Percentiles rank a stretch among this genome's conserved stretches.
These are phyloP conservation scores for Coniferiporia weirii DNA, from an alignment of 1,284 basidiomycete species.

Conservation along the genomic window DNA sequence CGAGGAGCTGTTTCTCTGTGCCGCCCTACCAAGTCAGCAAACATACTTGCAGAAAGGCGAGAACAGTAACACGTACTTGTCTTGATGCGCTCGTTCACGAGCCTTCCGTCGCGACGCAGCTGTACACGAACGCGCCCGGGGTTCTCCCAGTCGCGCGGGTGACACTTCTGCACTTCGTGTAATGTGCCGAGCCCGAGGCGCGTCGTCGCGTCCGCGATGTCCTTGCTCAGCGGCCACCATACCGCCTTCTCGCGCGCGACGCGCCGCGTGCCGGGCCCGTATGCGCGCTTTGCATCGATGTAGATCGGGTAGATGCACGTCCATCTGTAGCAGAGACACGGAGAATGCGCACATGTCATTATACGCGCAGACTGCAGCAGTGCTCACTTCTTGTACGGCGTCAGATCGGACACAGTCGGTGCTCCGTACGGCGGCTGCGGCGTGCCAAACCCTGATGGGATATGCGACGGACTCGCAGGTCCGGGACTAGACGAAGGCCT, in stretches of 20 bases:
- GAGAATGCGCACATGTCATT: background rate
- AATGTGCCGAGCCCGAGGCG: slow-evolving; percentile 74
- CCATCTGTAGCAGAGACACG: slow-evolving; percentile 55
- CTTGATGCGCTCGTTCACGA: slow-evolving; percentile 68
- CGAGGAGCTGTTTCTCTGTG: slow-evolving; percentile 79
- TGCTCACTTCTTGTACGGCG: slow-evolving; percentile 71
- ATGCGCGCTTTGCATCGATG: slow-evolving; percentile 90
- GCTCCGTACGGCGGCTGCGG: slow-evolving; percentile 24
- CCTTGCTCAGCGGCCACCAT: slow-evolving; percentile 94
- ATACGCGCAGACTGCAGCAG: background rate
- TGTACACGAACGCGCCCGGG: slow-evolving; percentile 90
- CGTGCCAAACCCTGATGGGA: slow-evolving; percentile 19
- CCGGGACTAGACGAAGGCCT: slow-evolving; percentile 19
- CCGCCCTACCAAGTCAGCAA: background rate
- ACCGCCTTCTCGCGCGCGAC: slow-evolving; percentile 75
- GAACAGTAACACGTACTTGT: slow-evolving; percentile 57
- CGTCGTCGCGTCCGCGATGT: slow-evolving; percentile 82
- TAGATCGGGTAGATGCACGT: slow-evolving; percentile 95
- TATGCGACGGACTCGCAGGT: slow-evolving; percentile 24
- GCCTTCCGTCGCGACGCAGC: slow-evolving; percentile 76
- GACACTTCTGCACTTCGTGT: slow-evolving; percentile 84
- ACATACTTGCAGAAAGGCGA: background rate
- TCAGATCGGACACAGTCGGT: slow-evolving; percentile 57
- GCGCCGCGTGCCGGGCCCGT: slow-evolving; percentile 77
- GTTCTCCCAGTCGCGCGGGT: slow-evolving; percentile 96